Evolutionary conservation across 495 filamentous ascomycete species (phyloP).

Genomic region (Darksidea phi): DNA sequence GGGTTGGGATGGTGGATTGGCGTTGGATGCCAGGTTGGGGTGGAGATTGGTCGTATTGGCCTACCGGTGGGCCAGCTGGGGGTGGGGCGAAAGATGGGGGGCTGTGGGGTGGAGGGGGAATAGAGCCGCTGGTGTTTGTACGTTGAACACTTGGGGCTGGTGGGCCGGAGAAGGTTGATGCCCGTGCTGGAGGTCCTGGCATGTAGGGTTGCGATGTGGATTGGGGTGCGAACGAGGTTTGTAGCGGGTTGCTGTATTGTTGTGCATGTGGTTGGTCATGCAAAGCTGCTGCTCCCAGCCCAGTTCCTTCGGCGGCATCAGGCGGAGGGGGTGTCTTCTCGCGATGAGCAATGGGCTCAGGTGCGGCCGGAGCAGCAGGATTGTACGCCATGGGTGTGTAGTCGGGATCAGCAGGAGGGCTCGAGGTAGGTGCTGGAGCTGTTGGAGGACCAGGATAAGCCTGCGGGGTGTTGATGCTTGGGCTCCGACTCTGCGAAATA

Average conservation of each 20-base stretch:
- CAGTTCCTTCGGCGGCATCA: constrained; percentile 69
- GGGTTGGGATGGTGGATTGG: constrained; percentile 26
- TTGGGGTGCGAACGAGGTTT: constrained; percentile 47
- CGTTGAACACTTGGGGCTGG: constrained; percentile 31
- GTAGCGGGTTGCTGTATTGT: constrained; percentile 17
- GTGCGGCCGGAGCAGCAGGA: constrained; percentile 80
- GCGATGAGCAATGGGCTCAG: constrained; percentile 76
- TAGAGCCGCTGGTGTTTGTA: constrained; percentile 27
- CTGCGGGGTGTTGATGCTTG: constrained; percentile 40
- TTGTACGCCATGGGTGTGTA: constrained; percentile 85
- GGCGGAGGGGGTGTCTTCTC: constrained; percentile 87
- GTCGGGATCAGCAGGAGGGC: constrained; percentile 39
- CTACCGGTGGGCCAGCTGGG: constrained; percentile 25
- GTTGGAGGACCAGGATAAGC: constrained; percentile 50
- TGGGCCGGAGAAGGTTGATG: constrained; percentile 39
- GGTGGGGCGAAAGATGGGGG: constrained; percentile 36
- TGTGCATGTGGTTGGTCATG: constrained; percentile 54
- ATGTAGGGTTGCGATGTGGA: constrained; percentile 45
- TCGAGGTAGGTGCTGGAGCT: constrained; percentile 44
- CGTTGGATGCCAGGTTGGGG: constrained; percentile 35
- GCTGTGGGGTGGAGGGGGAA: constrained; percentile 33
- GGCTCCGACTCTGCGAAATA: constrained; percentile 51
- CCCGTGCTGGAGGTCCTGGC: constrained; percentile 42
- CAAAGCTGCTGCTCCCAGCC: constrained; percentile 65
- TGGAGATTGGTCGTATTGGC: constrained; percentile 28